Base-by-base conservation (phyloP, 805 yeast genomes). In the Metahyphopichia silvanorum region DNA sequence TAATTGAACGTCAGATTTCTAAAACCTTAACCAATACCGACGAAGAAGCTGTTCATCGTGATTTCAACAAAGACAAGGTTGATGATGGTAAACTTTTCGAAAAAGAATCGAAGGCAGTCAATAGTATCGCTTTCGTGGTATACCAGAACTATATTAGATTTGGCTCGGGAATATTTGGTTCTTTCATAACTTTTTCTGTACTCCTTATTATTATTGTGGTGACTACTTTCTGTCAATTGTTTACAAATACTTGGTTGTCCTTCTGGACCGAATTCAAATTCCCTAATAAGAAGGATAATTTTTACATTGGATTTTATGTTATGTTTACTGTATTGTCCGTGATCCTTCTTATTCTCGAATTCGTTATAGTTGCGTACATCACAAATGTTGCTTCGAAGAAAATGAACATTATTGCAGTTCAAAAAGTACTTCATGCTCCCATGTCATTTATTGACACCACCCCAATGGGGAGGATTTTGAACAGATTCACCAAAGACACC, bases 401-500 rank as follows among this genome's bases (percentile, higher is more conserved):
- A n/a, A 62, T 87, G 50, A 86, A 86, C 49, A 61, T 80, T 25
- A 44, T 47, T 31, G 88, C 95, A 0, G 66, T 80, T 33, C 56
- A 68, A 28, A 71, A 66, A 22, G 66, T 87, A 11, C 60, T 87
- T 38, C 79, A 79, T 39, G 79, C 93, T 2, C 95, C 95, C 29
- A 85, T 86, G 91, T 60, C 79, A 1, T 88, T 76, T 53, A 71
- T 86, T 60, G 96, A 88, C 50, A 77, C 86, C 8, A 84, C 94
- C 0, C 96, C 96, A 12, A 71, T 85, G 68, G 96, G 96, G 2
- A 71, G 96, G 44, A 79, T 87, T 37, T 64, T 88, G 53, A 87
- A 86, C 58, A 67, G 95, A 44, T 87, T 86, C 55, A 86, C 95
- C 2, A 86, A 86, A 46, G 96, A 87, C 55, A 82, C 93, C 0